Evolutionary conservation across 106 monocot genomes (phyloP).

Genomic region (Dendrobium nobile): DNA sequence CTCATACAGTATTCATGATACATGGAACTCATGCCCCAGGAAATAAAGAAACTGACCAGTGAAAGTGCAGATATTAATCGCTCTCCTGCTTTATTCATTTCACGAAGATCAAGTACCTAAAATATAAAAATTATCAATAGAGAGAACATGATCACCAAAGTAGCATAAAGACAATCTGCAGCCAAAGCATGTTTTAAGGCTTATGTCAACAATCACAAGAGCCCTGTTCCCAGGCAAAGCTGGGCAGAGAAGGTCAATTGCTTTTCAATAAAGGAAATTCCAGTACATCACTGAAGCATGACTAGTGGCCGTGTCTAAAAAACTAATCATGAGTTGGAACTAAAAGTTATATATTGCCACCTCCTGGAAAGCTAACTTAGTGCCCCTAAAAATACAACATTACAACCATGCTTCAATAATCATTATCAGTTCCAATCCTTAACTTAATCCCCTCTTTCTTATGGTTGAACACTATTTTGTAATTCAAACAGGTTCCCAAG

Average conservation of each 20-base stretch:
- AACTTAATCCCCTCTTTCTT: not conserved
- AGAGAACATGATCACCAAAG: not conserved
- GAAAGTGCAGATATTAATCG: slow-evolving; percentile 64
- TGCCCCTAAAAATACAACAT: not conserved
- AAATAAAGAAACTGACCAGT: slow-evolving; percentile 24
- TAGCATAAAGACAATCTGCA: not conserved
- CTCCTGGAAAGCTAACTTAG: not conserved
- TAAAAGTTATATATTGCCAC: not conserved
- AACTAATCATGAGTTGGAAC: not conserved
- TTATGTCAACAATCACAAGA: not conserved
- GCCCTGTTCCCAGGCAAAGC: not conserved
- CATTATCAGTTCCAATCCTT: not conserved
- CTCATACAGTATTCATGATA: not conserved
- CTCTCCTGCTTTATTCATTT: slow-evolving; percentile 67
- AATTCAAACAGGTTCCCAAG: not conserved
- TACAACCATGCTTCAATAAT: not conserved
- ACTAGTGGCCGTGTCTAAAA: not conserved
- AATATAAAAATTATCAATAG: not conserved
- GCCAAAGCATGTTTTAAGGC: not conserved
- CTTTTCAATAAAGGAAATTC: not conserved
- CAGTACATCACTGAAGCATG: not conserved
- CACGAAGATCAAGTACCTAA: slow-evolving; percentile 74
- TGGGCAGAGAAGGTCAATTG: not conserved
- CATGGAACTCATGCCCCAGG: not conserved
- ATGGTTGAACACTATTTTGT: not conserved